Conservation (phyloP, 192 early-diverging fungal species). For the Gorgonomyces haynaldii region DNA sequence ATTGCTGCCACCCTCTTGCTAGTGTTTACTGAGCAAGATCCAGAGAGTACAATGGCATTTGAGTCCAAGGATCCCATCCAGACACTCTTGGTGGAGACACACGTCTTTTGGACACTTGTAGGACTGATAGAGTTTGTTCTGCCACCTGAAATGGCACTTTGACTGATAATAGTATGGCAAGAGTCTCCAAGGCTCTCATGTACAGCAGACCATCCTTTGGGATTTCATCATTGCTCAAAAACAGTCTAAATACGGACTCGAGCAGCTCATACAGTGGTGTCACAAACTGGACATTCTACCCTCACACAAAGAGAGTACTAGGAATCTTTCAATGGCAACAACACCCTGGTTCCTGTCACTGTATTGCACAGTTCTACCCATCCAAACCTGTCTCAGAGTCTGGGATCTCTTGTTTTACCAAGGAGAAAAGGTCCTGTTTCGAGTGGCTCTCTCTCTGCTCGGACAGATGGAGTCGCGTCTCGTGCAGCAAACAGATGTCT, state of each 20-base stretch:
- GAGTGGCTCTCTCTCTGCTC: conserved; percentile 62
- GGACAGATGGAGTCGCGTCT: conserved; percentile 54
- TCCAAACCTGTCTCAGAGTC: conserved; percentile 56
- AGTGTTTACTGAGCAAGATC: conserved; percentile 26
- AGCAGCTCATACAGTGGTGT: conserved; percentile 30
- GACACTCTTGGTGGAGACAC: conserved; percentile 46
- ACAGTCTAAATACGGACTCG: conserved; percentile 34
- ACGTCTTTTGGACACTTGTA: conserved; percentile 69
- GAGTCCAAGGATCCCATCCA: conserved; percentile 8
- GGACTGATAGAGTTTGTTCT: conserved; percentile 62
- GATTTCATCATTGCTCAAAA: conserved; percentile 26
- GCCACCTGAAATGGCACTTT: conserved; percentile 62
- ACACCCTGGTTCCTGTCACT: conserved; percentile 76
- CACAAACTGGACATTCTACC: conserved; percentile 17
- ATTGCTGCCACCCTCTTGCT: conserved; percentile 62
- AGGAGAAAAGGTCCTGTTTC: conserved; percentile 59
- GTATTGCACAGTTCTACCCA: conserved; percentile 14
- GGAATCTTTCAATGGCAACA: conserved; percentile 56
- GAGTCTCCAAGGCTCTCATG: conserved; percentile 58
- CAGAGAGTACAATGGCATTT: background rate
- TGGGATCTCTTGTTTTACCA: conserved; percentile 75
- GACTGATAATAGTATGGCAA: too few relatives aligned
- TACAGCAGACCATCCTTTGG: conserved; percentile 60
- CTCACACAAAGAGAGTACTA: background rate
- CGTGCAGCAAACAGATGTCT: conserved; percentile 20